Conservation (phyloP, 2,329 filamentous ascomycete species). For the Ophiostoma ulmi region DNA sequence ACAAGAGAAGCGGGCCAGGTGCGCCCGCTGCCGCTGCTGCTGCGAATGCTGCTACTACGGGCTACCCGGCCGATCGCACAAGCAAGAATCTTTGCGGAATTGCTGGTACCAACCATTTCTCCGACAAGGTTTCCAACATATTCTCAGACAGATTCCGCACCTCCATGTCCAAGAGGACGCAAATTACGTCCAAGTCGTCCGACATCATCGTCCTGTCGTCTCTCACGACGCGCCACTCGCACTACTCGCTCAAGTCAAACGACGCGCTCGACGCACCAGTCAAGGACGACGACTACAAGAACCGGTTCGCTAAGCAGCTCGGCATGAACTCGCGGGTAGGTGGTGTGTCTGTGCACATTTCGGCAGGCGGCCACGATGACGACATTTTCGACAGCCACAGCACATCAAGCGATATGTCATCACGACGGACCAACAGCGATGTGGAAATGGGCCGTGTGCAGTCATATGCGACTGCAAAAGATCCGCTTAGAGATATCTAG, state of each 20-base stretch:
- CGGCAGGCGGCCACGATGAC: conserved; percentile 2
- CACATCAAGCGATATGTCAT: background rate
- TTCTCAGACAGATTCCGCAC: background rate
- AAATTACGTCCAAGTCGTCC: background rate
- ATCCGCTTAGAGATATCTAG: background rate
- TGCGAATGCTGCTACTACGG: background rate
- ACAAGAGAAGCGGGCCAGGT: conserved; percentile 8
- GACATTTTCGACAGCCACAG: background rate
- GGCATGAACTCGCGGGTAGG: background rate
- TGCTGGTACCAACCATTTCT: background rate
- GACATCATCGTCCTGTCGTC: conserved; percentile 23
- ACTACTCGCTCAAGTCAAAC: background rate
- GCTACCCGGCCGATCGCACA: background rate
- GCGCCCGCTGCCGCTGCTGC: background rate
- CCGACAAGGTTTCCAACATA: background rate
- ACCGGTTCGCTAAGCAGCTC: background rate
- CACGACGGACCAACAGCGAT: background rate
- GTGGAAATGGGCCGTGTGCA: background rate
- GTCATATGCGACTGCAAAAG: background rate
- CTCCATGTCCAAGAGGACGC: background rate
- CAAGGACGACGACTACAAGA: background rate
- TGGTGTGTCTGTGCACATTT: conserved; percentile 17
- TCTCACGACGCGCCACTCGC: conserved; percentile 9
- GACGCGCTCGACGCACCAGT: background rate
- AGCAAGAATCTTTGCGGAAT: background rate